Evolutionary conservation across 768 basidiomycete genomes (phyloP), one percentile per base, ranked within the genome.

Genomic region (Punctularia strigosozonata): DNA sequence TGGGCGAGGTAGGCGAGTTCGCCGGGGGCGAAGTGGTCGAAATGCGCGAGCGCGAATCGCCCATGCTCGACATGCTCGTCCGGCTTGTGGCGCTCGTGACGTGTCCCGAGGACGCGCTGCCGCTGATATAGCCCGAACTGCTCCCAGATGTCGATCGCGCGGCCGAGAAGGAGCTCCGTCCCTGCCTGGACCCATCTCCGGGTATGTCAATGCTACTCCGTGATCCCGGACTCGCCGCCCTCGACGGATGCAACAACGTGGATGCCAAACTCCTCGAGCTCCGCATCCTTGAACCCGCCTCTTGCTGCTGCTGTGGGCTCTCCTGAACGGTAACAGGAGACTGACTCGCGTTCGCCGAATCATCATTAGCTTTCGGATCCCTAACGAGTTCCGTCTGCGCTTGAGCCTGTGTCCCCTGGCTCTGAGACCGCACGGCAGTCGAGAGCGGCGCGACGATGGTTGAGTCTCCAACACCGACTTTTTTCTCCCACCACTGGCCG

Each of bases 401-500:
- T 50, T 44, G 31, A 46, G 40, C 48, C n/a, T n/a, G n/a, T n/a
- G n/a, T n/a, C n/a, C n/a, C n/a, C n/a, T n/a, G n/a, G 50, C 25
- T 45, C 39, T 35, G 47, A 50, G 31, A 50, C 46, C 49, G 57
- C 24, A 46, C 58, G 25, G 47, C 38, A 30, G 10, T 19, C 8
- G 10, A 10, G 20, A 8, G 8, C 10, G 33, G 8, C 33, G 33
- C 18, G 7, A 10, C 33, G 19, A 8, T 20, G 15, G 59, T 57
- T 21, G 68, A 61, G 56, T 85, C 80, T 18, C 80, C 77, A n/a
- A 73, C 82, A 1, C 84, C 84, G 12, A 86, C 73, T 32, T 66
- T 71, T 43, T 63, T 73, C 60, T 86, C 83, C 83, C 83, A 87
- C 82, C 81, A 83, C 43, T 74, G 73, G 44, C 73, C 76, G 34